Conservation (phyloP, 2,329 filamentous ascomycete genomes). For the Curvularia sp. region DNA sequence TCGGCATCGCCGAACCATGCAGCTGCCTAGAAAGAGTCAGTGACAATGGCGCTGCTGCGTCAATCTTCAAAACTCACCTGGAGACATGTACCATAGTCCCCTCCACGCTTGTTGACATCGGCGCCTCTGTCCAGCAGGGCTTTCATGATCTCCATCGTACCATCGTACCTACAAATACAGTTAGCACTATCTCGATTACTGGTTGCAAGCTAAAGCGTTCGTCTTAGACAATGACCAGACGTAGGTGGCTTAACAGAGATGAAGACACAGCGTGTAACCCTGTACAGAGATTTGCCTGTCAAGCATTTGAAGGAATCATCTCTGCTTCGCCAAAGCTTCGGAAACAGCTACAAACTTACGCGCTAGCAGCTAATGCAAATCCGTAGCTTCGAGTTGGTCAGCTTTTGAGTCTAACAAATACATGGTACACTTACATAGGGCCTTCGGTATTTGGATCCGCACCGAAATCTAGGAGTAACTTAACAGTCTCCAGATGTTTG, state of each 20-base stretch:
- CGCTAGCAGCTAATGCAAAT: constrained; percentile 1
- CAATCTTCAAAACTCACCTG: constrained; percentile 8
- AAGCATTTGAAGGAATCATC: too few relatives aligned
- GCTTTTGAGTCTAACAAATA: background rate
- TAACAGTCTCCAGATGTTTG: constrained; percentile 29
- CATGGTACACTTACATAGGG: constrained; percentile 16
- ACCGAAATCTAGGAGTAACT: constrained; percentile 30
- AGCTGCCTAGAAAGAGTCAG: constrained; percentile 9
- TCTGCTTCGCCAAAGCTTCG: background rate
- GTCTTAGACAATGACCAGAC: background rate
- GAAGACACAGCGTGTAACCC: too few relatives aligned
- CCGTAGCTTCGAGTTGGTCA: background rate
- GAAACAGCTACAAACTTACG: background rate
- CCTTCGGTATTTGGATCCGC: constrained; percentile 33
- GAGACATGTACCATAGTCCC: constrained; percentile 32
- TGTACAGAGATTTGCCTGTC: too few relatives aligned
- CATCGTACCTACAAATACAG: constrained; percentile 20
- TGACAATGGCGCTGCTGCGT: too few relatives aligned
- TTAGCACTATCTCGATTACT: background rate
- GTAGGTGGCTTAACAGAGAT: too few relatives aligned
- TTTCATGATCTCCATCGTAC: constrained; percentile 28
- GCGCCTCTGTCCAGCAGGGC: constrained; percentile 29
- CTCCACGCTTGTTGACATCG: constrained; percentile 32
- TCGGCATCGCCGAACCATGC: constrained; percentile 26
- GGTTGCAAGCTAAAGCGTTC: background rate